Conservation (phyloP, 352 stramenopile genomes). For the Globisporangium canariense region DNA sequence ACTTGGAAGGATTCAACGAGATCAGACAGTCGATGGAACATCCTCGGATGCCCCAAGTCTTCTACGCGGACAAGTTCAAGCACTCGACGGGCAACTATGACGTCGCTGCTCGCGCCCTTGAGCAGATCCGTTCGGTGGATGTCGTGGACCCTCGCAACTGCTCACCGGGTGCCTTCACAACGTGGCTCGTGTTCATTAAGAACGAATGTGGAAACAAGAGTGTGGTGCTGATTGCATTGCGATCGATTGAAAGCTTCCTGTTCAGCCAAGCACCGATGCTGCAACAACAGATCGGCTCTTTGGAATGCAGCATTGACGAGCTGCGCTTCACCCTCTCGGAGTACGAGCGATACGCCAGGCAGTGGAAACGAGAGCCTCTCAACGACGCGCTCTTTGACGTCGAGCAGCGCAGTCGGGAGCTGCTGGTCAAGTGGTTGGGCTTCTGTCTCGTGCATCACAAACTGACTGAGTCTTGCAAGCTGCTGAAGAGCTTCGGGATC, state of each 20-base stretch:
- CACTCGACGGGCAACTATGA: not conserved
- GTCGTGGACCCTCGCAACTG: not conserved
- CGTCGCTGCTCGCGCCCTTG: not conserved
- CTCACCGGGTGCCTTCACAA: not conserved
- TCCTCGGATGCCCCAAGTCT: not conserved
- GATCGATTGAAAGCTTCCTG: conserved; percentile 34
- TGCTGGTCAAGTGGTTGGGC: conserved; percentile 40
- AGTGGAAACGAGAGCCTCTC: conserved; percentile 19
- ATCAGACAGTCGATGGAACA: not conserved
- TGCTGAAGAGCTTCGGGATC: conserved; percentile 36
- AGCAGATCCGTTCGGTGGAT: not conserved
- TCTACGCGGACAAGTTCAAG: conserved; percentile 9
- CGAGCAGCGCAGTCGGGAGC: conserved; percentile 34
- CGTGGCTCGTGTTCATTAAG: conserved; percentile 5
- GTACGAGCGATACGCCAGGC: conserved; percentile 5
- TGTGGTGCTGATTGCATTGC: conserved; percentile 15
- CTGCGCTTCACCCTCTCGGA: conserved; percentile 7
- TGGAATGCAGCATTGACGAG: not conserved
- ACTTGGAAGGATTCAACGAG: not conserved
- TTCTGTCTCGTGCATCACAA: conserved; percentile 41
- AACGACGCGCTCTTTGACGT: conserved; percentile 22
- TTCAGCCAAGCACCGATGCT: conserved; percentile 12
- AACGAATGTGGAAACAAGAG: not conserved
- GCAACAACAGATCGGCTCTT: not conserved
- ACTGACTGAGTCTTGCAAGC: conserved; percentile 10